Percentiles rank a stretch among this genome's conserved stretches.
Conservation (phyloP, 768 basidiomycete species). For the Tephrocybe sp. region DNA sequence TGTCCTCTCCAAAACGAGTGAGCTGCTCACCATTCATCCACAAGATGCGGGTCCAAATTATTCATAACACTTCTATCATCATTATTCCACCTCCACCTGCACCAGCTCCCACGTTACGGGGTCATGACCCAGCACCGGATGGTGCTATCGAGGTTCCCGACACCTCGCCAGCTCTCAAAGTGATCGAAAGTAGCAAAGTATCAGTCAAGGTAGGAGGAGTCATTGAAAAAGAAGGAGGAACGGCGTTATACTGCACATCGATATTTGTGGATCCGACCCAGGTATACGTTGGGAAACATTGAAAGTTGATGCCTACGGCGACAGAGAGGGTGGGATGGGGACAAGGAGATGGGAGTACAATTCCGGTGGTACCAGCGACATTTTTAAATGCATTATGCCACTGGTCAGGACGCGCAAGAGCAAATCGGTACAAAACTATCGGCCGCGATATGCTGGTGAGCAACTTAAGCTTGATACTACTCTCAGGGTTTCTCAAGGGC, state of each 20-base stretch:
- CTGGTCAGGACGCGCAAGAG: slow-evolving; percentile 2
- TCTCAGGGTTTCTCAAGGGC: background rate
- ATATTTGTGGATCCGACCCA: slow-evolving; percentile 52
- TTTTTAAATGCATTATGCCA: too few relatives aligned
- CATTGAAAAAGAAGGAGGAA: slow-evolving; percentile 57
- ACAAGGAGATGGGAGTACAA: slow-evolving; percentile 50
- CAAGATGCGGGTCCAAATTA: slow-evolving; percentile 49
- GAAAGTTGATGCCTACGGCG: slow-evolving; percentile 64
- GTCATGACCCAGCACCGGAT: slow-evolving; percentile 75
- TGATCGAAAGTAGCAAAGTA: slow-evolving; percentile 48
- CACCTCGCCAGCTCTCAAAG: slow-evolving; percentile 39
- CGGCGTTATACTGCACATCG: slow-evolving; percentile 59
- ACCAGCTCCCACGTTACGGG: slow-evolving; percentile 52
- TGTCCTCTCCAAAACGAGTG: too few relatives aligned
- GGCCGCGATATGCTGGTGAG: slow-evolving; percentile 59
- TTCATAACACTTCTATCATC: slow-evolving; percentile 86
- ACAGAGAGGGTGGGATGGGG: slow-evolving; percentile 63
- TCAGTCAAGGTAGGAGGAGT: slow-evolving; percentile 61
- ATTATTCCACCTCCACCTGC: slow-evolving; percentile 92
- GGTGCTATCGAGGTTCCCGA: slow-evolving; percentile 54
- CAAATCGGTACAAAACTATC: slow-evolving; percentile 44
- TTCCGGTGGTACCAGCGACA: slow-evolving; percentile 43
- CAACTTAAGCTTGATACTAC: background rate
- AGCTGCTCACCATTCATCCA: slow-evolving; percentile 89
- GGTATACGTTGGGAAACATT: slow-evolving; percentile 58